Conservation (phyloP, 2,329 filamentous ascomycete species). For the Botrytis sinoallii region DNA sequence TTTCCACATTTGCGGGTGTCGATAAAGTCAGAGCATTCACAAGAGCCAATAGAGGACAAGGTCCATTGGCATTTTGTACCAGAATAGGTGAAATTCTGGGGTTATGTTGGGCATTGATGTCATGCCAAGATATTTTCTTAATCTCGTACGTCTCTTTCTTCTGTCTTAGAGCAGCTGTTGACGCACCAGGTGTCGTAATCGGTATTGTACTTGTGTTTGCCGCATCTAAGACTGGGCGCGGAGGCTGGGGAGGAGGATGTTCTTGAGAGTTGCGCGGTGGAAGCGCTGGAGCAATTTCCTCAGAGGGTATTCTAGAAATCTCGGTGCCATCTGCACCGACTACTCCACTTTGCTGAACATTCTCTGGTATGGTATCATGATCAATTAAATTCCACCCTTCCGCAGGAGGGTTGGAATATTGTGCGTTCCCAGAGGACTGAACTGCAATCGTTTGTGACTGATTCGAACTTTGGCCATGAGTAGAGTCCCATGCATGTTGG, state of each 20-base stretch:
- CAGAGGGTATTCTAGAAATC: constrained; percentile 19
- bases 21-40: constrained; percentile 90
- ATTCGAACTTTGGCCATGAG: constrained; percentile 19
- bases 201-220: constrained; percentile 25
- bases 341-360: constrained; percentile 31
- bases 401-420: constrained; percentile 24
- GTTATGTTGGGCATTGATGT: constrained; percentile 56
- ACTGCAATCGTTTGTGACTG: neutral
- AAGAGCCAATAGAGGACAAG: constrained; percentile 86
- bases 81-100: constrained; percentile 80
- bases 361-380: constrained; percentile 25
- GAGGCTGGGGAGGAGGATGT: constrained; percentile 30
- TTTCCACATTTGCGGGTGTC: constrained; percentile 63
- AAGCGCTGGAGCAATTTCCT: constrained; percentile 31
- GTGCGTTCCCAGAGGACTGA: neutral
- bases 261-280: constrained; percentile 32
- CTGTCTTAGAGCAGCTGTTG: constrained; percentile 25
- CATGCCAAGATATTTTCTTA: constrained; percentile 84
- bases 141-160: constrained; percentile 80
- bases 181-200: constrained; percentile 15
- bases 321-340: constrained; percentile 23
- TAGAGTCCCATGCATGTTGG: constrained; percentile 34
- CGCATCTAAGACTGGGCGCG: constrained; percentile 27
- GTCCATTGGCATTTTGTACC: constrained; percentile 90
- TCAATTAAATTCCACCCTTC: constrained; percentile 36